These are phyloP conservation scores for Globisporangium barbulae DNA, from an alignment of 352 stramenopile genomes.

Conservation along the genomic window DNA sequence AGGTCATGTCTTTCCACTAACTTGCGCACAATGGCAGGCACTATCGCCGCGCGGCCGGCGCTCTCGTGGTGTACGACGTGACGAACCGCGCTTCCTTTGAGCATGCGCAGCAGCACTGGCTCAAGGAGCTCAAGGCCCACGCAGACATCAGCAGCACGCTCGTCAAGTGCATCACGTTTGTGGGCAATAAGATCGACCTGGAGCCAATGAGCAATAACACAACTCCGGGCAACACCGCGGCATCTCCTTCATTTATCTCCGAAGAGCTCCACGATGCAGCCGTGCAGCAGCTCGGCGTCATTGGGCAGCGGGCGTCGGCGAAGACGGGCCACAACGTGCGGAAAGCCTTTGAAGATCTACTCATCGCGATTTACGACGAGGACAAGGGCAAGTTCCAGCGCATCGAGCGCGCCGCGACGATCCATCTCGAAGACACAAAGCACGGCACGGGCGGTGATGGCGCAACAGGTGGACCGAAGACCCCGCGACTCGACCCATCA, in stretches of 20 bases:
- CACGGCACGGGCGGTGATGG: not conserved
- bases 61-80: slow-evolving; percentile 78
- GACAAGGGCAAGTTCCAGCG: slow-evolving; percentile 46
- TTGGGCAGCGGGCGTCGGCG: slow-evolving; percentile 58
- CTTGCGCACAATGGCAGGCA: slow-evolving; percentile 29
- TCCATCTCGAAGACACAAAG: slow-evolving; percentile 33
- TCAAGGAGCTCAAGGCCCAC: slow-evolving; percentile 70
- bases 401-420: slow-evolving; percentile 29
- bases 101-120: slow-evolving; percentile 68
- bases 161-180: slow-evolving; percentile 63
- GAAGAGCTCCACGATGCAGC: slow-evolving; percentile 38
- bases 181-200: slow-evolving; percentile 81
- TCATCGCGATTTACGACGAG: slow-evolving; percentile 67
- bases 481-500: slow-evolving; percentile 2
- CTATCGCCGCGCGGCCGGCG: slow-evolving; percentile 68
- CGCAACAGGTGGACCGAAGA: not conserved
- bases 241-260: slow-evolving; percentile 26
- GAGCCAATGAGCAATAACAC: slow-evolving; percentile 13
- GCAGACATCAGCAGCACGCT: slow-evolving; percentile 62
- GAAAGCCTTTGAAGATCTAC: slow-evolving; percentile 64
- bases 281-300: slow-evolving; percentile 34
- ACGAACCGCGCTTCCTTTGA: slow-evolving; percentile 59
- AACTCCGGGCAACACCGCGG: not conserved
- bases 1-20: too few species aligned
- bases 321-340: slow-evolving; percentile 69